Conservation (phyloP, 306 rosid species). For the Begonia fuchsioides region DNA sequence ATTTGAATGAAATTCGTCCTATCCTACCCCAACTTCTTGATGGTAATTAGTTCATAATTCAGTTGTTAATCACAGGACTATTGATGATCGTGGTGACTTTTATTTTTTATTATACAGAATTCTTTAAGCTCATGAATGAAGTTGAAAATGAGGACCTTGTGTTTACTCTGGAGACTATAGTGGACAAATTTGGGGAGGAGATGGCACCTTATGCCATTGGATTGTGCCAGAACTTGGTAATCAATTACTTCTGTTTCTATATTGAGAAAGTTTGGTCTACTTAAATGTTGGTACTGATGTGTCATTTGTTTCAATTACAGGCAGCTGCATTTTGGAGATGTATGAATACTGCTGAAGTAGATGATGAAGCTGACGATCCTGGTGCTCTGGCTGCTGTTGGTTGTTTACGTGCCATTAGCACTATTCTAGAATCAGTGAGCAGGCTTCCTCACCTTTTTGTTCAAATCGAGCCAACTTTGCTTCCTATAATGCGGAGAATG, state of each 20-base stretch:
- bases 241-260: neutral
- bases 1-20: slow-evolving; percentile 82
- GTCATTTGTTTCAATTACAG: slow-evolving; percentile 14
- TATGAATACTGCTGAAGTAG: slow-evolving; percentile 84
- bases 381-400: slow-evolving; percentile 96
- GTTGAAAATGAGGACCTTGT: slow-evolving; percentile 97
- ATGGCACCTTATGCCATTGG: slow-evolving; percentile 98
- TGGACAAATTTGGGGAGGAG: slow-evolving; percentile 95
- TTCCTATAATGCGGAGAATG: slow-evolving; percentile 85
- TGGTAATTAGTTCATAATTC: slow-evolving; percentile 37
- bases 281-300: neutral
- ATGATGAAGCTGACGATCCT: slow-evolving; percentile 78
- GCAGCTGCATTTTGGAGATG: slow-evolving; percentile 96
- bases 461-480: slow-evolving; percentile 75
- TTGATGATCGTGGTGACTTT: slow-evolving; percentile 1
- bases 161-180: slow-evolving; percentile 92
- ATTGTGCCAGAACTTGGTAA: slow-evolving; percentile 86
- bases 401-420: slow-evolving; percentile 88
- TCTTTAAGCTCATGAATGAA: slow-evolving; percentile 94
- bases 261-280: neutral
- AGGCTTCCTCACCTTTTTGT: slow-evolving; percentile 78
- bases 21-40: slow-evolving; percentile 88
- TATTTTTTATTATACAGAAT: slow-evolving; percentile 39
- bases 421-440: slow-evolving; percentile 96
- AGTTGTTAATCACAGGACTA: slow-evolving; percentile 1